Evolutionary conservation across 768 basidiomycete genomes (phyloP).

Genomic region (Panus rudis): DNA sequence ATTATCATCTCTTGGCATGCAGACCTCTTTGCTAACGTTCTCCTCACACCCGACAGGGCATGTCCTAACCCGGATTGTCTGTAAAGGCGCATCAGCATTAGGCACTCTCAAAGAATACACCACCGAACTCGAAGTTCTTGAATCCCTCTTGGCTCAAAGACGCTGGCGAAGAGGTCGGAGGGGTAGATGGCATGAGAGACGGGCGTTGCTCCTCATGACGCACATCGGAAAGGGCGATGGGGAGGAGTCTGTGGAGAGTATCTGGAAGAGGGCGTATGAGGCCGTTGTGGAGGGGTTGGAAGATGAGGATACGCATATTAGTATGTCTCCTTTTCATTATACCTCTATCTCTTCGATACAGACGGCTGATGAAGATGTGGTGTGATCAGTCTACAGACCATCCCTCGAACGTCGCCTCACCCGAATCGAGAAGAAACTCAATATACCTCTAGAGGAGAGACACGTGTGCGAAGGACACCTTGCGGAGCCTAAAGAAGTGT

Average conservation of each 20-base stretch:
- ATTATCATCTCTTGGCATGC: not conserved
- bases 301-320: constrained; percentile 77
- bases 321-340: constrained; percentile 36
- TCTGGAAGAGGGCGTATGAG: constrained; percentile 31
- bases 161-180: constrained; percentile 78
- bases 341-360: not conserved
- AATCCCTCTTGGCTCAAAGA: constrained; percentile 61
- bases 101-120: constrained; percentile 59
- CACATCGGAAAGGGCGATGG: constrained; percentile 47
- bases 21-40: not conserved
- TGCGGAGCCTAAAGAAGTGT: constrained; percentile 29
- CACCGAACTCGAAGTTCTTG: constrained; percentile 57
- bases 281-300: constrained; percentile 49
- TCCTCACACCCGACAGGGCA: constrained; percentile 43
- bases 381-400: constrained; percentile 63
- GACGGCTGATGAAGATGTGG: not conserved
- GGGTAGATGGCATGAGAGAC: constrained; percentile 83
- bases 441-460: constrained; percentile 49
- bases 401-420: constrained; percentile 66
- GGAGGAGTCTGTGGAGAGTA: too few species aligned
- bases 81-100: constrained; percentile 52
- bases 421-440: constrained; percentile 64
- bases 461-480: constrained; percentile 41
- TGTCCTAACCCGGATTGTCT: constrained; percentile 68
- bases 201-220: constrained; percentile 67